phyloP scores from a whole-genome alignment of 106 monocot genomes.

The Dendrobium catenatum region DNA sequence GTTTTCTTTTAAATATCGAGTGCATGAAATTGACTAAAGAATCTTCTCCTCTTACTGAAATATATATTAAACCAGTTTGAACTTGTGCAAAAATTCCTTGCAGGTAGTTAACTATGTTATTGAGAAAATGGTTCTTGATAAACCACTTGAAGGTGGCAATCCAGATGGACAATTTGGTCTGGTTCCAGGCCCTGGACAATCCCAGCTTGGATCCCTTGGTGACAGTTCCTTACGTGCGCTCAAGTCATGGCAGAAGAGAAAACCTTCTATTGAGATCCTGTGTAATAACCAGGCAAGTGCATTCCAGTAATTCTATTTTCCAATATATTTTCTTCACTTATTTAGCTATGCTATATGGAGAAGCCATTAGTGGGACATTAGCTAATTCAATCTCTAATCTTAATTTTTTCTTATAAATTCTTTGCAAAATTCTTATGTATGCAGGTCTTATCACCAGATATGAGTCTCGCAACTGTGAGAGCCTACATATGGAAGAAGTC shows the following conservation, averaged over 20 bases:
- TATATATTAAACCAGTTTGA: too few relatives aligned
- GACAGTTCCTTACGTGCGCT: conserved; percentile 33
- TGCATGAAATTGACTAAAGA: too few relatives aligned
- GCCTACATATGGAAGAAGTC: conserved; percentile 95
- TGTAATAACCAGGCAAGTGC: conserved; percentile 69
- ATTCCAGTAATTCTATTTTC: background rate
- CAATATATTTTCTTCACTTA: background rate
- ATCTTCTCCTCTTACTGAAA: too few relatives aligned
- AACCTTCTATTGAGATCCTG: conserved; percentile 55
- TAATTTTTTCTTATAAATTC: background rate
- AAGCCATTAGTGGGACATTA: too few relatives aligned
- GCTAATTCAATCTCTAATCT: background rate
- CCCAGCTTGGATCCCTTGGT: conserved; percentile 27
- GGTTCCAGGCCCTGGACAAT: conserved; percentile 28
- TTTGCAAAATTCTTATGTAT: conserved; percentile 5
- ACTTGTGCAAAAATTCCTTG: background rate
- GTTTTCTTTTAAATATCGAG: too few relatives aligned
- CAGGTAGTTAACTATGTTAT: conserved; percentile 68
- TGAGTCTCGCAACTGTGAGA: conserved; percentile 93
- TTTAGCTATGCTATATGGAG: too few relatives aligned
- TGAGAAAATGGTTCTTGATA: conserved; percentile 66
- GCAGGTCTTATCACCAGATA: conserved; percentile 68
- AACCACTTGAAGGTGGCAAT: conserved; percentile 36
- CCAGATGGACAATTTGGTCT: conserved; percentile 31
- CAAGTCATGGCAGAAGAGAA: conserved; percentile 56